Conservation (phyloP, 1,284 basidiomycete genomes). For the Ustilago tritici region DNA sequence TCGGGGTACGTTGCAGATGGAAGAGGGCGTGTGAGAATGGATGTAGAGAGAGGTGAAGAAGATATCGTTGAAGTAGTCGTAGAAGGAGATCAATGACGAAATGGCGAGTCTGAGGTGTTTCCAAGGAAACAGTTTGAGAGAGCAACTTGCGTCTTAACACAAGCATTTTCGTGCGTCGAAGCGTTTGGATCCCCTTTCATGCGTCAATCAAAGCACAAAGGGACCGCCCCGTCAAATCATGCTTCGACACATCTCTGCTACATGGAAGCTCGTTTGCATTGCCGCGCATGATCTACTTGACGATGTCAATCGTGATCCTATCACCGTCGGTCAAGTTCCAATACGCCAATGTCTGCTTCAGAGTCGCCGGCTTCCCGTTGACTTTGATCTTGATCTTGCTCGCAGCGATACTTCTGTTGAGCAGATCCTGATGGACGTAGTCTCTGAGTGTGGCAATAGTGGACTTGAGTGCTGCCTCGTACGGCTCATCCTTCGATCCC, state of each 20-base stretch:
- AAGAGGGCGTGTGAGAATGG: too few relatives aligned
- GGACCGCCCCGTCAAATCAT: not conserved
- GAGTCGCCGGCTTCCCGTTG: conserved; percentile 56
- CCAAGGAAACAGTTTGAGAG: too few relatives aligned
- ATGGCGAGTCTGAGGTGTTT: too few relatives aligned
- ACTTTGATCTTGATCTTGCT: conserved; percentile 64
- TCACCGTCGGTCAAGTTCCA: conserved; percentile 66
- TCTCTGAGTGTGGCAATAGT: conserved; percentile 61
- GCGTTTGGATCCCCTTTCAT: not conserved
- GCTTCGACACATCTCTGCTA: not conserved
- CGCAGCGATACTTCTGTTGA: conserved; percentile 57
- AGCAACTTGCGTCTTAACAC: too few relatives aligned
- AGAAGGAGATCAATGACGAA: too few relatives aligned
- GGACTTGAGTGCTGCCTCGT: conserved; percentile 55
- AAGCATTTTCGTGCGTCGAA: too few relatives aligned
- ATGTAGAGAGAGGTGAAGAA: too few relatives aligned
- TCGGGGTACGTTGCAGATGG: too few relatives aligned
- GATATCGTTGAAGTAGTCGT: too few relatives aligned
- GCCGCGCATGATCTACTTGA: conserved; percentile 30
- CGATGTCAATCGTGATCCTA: conserved; percentile 49
- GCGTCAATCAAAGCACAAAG: conserved; percentile 3
- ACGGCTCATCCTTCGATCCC: conserved; percentile 34
- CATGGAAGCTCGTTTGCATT: not conserved
- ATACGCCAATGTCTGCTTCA: conserved; percentile 64
- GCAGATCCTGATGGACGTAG: conserved; percentile 55